Conservation (phyloP, 208 protist genomes). For the Leishmania aethiopica region DNA sequence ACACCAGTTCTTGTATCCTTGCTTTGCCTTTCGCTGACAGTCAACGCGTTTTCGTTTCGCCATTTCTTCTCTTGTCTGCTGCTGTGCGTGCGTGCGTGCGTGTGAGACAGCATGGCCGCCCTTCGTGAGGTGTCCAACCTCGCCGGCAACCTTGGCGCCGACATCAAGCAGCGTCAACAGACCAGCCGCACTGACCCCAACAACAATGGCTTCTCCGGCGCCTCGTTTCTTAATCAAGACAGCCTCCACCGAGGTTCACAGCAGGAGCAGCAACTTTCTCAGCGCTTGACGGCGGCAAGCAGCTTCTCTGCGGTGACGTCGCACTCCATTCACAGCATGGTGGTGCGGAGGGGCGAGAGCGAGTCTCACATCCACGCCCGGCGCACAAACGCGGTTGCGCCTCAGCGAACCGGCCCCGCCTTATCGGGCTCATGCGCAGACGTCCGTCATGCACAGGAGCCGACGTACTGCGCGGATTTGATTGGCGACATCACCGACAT, state of each 20-base stretch:
- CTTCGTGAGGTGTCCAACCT: constrained; percentile 67
- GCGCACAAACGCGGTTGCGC: constrained; percentile 15
- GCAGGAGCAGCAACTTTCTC: constrained; percentile 25
- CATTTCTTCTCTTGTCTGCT: constrained; percentile 1
- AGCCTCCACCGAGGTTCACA: constrained; percentile 30
- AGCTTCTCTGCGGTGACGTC: constrained; percentile 19
- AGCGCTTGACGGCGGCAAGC: constrained; percentile 31
- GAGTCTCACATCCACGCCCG: constrained; percentile 18
- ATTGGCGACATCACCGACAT: constrained; percentile 85
- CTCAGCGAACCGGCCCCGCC: constrained; percentile 16
- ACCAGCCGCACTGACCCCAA: constrained; percentile 37
- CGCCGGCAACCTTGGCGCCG: constrained; percentile 31
- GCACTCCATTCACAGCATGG: constrained; percentile 25
- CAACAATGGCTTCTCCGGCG: constrained; percentile 21
- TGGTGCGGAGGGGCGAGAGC: constrained; percentile 24
- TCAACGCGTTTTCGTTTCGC: constrained; percentile 6
- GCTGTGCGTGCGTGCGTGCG: neutral
- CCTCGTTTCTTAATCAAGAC: constrained; percentile 16
- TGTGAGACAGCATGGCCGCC: constrained; percentile 33
- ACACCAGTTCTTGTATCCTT: neutral
- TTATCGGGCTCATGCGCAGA: constrained; percentile 50
- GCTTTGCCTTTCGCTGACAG: neutral
- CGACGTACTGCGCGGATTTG: constrained; percentile 76
- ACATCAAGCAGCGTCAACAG: constrained; percentile 61
- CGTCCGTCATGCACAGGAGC: constrained; percentile 49